Evolutionary conservation across 371 early-diverging fungal species (phyloP).

Genomic region (Sporodiniella umbellata): DNA sequence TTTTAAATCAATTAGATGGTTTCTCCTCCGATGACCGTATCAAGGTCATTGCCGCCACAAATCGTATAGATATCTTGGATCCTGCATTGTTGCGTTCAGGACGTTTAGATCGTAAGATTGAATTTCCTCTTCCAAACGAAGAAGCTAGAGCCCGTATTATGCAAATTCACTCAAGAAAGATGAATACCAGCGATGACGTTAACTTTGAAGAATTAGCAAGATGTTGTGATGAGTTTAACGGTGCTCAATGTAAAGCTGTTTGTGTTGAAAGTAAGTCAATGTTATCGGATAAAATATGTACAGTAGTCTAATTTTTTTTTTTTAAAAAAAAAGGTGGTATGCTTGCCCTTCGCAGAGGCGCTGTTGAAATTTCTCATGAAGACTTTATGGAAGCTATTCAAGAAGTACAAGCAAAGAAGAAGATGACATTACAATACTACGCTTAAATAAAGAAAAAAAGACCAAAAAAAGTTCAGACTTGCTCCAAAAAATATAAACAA

Average conservation of each 20-base stretch:
- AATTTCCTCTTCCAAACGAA: conserved; percentile 99
- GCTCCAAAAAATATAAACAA: not conserved
- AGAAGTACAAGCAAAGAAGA: conserved; percentile 99
- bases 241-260: conserved; percentile 99
- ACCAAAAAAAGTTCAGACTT: not conserved
- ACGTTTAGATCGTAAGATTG: conserved; percentile 99
- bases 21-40: conserved; percentile 96
- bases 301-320: not conserved
- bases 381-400: conserved; percentile 99
- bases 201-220: conserved; percentile 99
- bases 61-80: conserved; percentile 99
- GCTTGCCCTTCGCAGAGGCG: conserved; percentile 96
- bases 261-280: conserved; percentile 74
- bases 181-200: conserved; percentile 95
- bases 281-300: not conserved
- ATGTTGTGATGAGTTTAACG: conserved; percentile 99
- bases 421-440: conserved; percentile 95
- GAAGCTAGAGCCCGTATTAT: conserved; percentile 98
- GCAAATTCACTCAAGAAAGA: conserved; percentile 99
- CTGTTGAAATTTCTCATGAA: conserved; percentile 91
- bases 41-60: conserved; percentile 99
- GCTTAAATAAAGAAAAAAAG: conserved; percentile 53
- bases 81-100: conserved; percentile 99
- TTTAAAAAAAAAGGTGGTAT: conserved; percentile 62
- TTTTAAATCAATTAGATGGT: conserved; percentile 99